phyloP scores from a whole-genome alignment of 768 basidiomycete genomes.

The Sistotremastrum niveocremeum region DNA sequence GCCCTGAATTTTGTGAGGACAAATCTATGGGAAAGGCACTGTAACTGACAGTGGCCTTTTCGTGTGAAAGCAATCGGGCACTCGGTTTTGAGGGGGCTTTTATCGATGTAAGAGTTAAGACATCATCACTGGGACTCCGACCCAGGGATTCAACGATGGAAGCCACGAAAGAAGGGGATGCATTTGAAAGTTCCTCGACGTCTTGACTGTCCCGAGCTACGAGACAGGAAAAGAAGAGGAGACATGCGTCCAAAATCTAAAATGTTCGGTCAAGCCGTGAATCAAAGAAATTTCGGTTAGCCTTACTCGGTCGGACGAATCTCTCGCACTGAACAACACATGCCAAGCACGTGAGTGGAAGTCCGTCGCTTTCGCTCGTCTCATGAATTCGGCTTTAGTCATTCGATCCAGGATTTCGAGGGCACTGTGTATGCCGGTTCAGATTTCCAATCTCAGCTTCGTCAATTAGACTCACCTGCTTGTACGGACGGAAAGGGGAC shows the following conservation, averaged over 20 bases:
- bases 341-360: constrained; percentile 61
- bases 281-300: not conserved
- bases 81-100: no score
- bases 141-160: no score
- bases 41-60: no score
- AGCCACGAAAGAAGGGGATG: no score
- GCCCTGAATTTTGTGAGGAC: no score
- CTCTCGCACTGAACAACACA: constrained; percentile 42
- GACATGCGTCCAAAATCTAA: constrained; percentile 51
- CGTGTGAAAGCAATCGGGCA: no score
- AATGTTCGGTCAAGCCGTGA: not conserved
- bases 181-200: constrained; percentile 37
- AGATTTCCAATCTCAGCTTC: not conserved
- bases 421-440: constrained; percentile 32
- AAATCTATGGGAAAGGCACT: no score
- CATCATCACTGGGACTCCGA: no score
- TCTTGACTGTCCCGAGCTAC: constrained; percentile 45
- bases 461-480: constrained; percentile 37
- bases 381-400: constrained; percentile 60
- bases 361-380: constrained; percentile 67
- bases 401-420: constrained; percentile 65
- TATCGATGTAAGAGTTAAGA: no score
- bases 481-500: constrained; percentile 42
- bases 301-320: constrained; percentile 6
- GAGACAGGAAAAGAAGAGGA: constrained; percentile 49